Percentiles rank a stretch among this genome's conserved stretches.
These are phyloP conservation scores for Fusarium sp. DNA, from an alignment of 2,329 filamentous ascomycete genomes.

Conservation along the genomic window DNA sequence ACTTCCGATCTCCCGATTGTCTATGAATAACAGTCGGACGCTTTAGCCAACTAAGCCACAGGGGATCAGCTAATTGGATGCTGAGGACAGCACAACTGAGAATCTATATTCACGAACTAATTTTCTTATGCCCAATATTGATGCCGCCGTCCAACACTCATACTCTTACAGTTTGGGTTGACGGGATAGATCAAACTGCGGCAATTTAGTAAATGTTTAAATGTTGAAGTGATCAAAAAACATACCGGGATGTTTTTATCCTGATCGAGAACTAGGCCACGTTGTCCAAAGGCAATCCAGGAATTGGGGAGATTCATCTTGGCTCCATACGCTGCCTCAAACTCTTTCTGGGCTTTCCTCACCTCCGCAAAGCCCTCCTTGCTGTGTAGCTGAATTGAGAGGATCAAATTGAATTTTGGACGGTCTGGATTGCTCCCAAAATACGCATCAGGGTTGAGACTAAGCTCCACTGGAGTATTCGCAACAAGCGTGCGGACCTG, in stretches of 20 bases:
- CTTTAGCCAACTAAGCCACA: slow-evolving; percentile 42
- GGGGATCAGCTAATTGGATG: slow-evolving; percentile 28
- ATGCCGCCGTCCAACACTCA: too few relatives aligned
- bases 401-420: neutral
- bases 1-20: slow-evolving; percentile 45
- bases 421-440: neutral
- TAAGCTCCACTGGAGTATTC: neutral
- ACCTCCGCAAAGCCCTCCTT: neutral
- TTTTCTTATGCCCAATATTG: rapidly evolving
- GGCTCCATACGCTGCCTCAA: neutral
- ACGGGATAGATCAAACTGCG: neutral
- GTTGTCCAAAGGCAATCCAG: neutral
- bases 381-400: neutral
- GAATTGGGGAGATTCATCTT: neutral
- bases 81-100: rapidly evolving
- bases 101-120: rapidly evolving
- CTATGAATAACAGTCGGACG: slow-evolving; percentile 39
- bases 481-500: neutral
- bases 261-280: neutral
- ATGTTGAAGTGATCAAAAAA: rapidly evolving
- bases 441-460: neutral
- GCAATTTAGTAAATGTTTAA: rapidly evolving
- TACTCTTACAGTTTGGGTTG: neutral
- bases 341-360: neutral
- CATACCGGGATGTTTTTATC: neutral